Evolutionary conservation across 805 yeast genomes (phyloP), one percentile per base, ranked within the genome.

Genomic region (Komagataella kurtzmanii): DNA sequence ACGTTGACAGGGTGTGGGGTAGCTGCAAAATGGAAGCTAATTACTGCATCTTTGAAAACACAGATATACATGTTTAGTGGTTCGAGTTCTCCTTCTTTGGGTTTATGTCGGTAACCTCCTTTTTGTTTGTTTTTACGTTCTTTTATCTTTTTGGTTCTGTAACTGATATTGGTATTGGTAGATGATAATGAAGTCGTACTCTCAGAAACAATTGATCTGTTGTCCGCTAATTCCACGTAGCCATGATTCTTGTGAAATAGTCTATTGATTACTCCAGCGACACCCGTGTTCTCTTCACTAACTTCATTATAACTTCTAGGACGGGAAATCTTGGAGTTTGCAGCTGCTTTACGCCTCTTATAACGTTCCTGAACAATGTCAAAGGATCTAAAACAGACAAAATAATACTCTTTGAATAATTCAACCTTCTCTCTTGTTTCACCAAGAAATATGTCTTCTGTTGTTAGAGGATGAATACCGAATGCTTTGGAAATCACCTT

Each of bases 1-100:
- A 93, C 99, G 61, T 93, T 93, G 49, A 89, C 86, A 0, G 98
- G 95, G 65, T 93, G 99, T 2, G 97, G 96, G 0, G 97, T 88
- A 10, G 97, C 91, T 7, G 88, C 83, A 66, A 88, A 88, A 68
- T 93, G 99, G 69, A 93, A 89, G 0, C 97, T 89, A 44, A 93
- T 69, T 4, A 93, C 96, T 17, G 95, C 98, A 54, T 88, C 83
- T 54, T 83, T 79, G 70, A 91, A 93, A 7, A 93, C 97, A 57
- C 91, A 81, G 59, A 90, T 85, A 65, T 93, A 93, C 77, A 93
- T 89, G 60, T 90, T 89, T 59, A 93, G 73, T 0, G 99, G 97
- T 57, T 83, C 86, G 51, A 93, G 71, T 61, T 86, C 95, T 46
- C 79, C 81, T 17, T 61, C 63, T 40, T 63, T 56, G 36, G 58